These are phyloP conservation scores for Leishmania lainsoni DNA, from an alignment of 208 protist species.

Conservation along the genomic window DNA sequence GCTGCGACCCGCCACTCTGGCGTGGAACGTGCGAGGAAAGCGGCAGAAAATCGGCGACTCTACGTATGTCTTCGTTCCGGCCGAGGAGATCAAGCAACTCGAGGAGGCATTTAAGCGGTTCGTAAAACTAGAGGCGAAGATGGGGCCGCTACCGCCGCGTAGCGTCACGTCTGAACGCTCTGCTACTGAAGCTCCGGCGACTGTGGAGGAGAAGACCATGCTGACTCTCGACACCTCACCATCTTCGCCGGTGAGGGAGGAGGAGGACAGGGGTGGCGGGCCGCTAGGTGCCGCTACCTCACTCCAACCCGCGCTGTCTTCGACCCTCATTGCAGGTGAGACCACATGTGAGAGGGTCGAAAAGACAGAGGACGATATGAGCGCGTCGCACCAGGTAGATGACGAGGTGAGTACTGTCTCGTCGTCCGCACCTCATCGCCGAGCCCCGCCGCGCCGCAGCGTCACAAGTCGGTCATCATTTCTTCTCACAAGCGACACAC, in stretches of 20 bases:
- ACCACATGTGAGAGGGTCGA: too few relatives aligned
- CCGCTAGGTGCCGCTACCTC: not conserved
- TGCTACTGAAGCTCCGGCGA: not conserved
- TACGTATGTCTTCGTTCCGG: constrained; percentile 64
- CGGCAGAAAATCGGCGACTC: constrained; percentile 37
- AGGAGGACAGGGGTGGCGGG: not conserved
- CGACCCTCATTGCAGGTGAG: not conserved
- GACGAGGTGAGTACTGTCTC: constrained; percentile 6
- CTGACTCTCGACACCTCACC: not conserved
- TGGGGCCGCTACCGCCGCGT: constrained; percentile 12
- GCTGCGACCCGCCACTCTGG: constrained; percentile 60
- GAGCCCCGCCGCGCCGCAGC: not conserved
- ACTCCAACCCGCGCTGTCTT: not conserved
- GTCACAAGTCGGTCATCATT: not conserved
- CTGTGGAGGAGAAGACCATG: not conserved
- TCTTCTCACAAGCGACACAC: constrained; percentile 35
- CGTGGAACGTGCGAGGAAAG: constrained; percentile 56
- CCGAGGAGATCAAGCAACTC: constrained; percentile 54
- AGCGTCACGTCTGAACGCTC: not conserved
- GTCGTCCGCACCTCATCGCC: not conserved
- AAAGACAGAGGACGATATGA: not conserved
- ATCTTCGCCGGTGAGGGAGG: not conserved
- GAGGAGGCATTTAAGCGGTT: constrained; percentile 69
- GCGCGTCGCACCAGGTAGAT: not conserved
- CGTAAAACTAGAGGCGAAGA: constrained; percentile 50